Percentiles rank a stretch among this genome's conserved stretches.
phyloP scores from a whole-genome alignment of 176 grass and related monocot genomes.

The Cenchrus americanus region DNA sequence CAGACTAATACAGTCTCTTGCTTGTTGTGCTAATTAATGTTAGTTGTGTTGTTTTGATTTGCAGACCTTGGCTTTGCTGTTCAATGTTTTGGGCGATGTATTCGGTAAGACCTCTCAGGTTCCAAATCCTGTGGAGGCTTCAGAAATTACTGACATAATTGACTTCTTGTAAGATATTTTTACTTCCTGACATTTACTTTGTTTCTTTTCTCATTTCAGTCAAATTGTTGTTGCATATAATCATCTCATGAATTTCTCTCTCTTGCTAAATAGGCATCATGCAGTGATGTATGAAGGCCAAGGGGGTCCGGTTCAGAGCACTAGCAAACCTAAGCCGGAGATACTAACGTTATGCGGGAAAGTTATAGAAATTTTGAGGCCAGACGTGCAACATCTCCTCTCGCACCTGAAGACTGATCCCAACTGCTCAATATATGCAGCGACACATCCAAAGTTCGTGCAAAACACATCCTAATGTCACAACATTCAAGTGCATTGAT shows the following conservation, averaged over 20 bases:
- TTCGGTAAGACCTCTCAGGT: constrained; percentile 91
- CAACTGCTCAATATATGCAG: constrained; percentile 85
- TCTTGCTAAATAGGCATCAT: constrained; percentile 65
- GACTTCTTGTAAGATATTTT: constrained; percentile 85
- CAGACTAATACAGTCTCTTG: neutral
- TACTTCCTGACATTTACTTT: neutral
- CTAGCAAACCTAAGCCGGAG: constrained; percentile 92
- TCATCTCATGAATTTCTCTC: neutral
- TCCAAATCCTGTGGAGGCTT: constrained; percentile 70
- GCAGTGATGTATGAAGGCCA: constrained; percentile 99
- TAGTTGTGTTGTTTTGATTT: constrained; percentile 28
- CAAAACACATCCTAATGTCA: constrained; percentile 57
- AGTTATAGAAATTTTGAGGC: constrained; percentile 75
- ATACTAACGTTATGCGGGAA: constrained; percentile 90
- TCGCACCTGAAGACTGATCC: constrained; percentile 82
- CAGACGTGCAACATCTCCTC: constrained; percentile 94
- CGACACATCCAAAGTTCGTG: constrained; percentile 92
- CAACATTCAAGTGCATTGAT: neutral
- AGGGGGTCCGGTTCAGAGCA: constrained; percentile 92
- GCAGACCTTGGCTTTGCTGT: constrained; percentile 95
- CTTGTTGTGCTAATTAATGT: constrained; percentile 27
- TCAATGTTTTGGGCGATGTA: constrained; percentile 88
- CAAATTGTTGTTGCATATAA: constrained; percentile 1
- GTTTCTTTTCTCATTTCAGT: neutral
- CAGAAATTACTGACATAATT: constrained; percentile 91